Evolutionary conservation across 1,284 basidiomycete genomes (phyloP), one percentile per base, ranked within the genome.

Genomic region (Grifola frondosa): DNA sequence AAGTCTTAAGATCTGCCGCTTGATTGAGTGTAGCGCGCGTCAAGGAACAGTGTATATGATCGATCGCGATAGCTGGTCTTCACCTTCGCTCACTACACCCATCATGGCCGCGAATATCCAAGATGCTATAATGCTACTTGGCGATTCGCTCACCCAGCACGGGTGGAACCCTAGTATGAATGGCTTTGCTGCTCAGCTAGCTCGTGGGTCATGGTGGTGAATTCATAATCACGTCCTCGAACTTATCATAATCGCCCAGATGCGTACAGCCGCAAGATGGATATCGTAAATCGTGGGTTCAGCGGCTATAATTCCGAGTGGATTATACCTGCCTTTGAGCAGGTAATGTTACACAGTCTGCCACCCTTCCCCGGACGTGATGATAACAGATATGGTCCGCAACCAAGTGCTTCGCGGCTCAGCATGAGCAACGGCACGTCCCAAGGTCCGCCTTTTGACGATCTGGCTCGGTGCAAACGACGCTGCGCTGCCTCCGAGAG

Each of bases 401-500:
- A 17, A 9, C 19, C 3, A 49, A 86, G 82, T 68, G 71, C 48
- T 70, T 88, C 50, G 78, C 80, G 17, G 77, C 73, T 42, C 68
- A 69, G 51, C 57, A 71, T n/a, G 69, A 76, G 39, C 71, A 73
- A 39, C 59, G 65, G 32, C 67, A 73, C 34, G 70, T 70, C 33
- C 78, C 77, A 81, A 77, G 48, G 75, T 92, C 33, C 78, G 78
- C 35, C 65, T 95, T 16, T 69, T 95, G 47, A 81, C 80, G 10
- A 84, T 96, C 59, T 96, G 91, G 91, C 90, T 88, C 53, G 92
- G 91, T 37, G 89, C 90, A 9, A 95, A 95, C 64, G 92, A 59
- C 46, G 55, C 65, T 68, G 32, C 79, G 75, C 13, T 80, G 68
- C 30, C 60, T 12, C 37, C 54, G 35, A 61, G 49, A 42, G 44